These are phyloP conservation scores for Chrysophaeum taylorii DNA, from an alignment of 352 stramenopile genomes.

Conservation along the genomic window DNA sequence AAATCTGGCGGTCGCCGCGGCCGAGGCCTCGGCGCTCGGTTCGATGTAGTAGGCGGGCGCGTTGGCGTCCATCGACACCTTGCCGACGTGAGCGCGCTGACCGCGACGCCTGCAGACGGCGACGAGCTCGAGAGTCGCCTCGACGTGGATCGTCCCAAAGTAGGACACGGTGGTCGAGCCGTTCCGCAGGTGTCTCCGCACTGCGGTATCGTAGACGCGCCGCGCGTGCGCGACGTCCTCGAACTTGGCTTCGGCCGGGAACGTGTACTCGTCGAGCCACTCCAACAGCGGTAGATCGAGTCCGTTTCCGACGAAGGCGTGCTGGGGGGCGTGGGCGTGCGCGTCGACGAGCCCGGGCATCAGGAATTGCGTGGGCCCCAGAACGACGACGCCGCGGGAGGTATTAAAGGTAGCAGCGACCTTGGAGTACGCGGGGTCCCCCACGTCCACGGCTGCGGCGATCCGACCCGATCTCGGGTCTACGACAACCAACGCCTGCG, in stretches of 20 bases:
- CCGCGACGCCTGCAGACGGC: constrained; percentile 66
- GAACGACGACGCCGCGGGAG: too few species aligned
- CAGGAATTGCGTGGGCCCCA: constrained; percentile 46
- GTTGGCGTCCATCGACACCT: constrained; percentile 92
- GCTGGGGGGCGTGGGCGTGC: constrained; percentile 83
- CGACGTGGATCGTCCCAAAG: constrained; percentile 78
- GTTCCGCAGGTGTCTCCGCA: constrained; percentile 63
- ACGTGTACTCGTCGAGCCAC: constrained; percentile 86
- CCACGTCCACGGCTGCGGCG: too few species aligned
- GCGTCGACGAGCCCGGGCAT: constrained; percentile 82
- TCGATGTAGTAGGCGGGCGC: constrained; percentile 62
- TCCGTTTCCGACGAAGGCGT: constrained; percentile 78
- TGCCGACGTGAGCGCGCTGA: constrained; percentile 77
- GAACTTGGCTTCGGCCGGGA: constrained; percentile 66
- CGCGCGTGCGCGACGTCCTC: constrained; percentile 48
- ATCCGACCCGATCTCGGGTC: too few species aligned
- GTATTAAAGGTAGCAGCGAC: too few species aligned
- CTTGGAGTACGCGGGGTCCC: too few species aligned
- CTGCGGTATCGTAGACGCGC: constrained; percentile 69
- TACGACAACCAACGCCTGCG: too few species aligned
- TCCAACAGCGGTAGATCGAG: constrained; percentile 80
- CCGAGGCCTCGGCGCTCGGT: constrained; percentile 62
- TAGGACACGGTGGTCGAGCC: constrained; percentile 87
- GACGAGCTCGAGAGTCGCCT: constrained; percentile 71
- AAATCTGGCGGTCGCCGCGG: constrained; percentile 30